These are phyloP conservation scores for Populus hybrid DNA, from an alignment of 441 rosid species.

Conservation along the genomic window DNA sequence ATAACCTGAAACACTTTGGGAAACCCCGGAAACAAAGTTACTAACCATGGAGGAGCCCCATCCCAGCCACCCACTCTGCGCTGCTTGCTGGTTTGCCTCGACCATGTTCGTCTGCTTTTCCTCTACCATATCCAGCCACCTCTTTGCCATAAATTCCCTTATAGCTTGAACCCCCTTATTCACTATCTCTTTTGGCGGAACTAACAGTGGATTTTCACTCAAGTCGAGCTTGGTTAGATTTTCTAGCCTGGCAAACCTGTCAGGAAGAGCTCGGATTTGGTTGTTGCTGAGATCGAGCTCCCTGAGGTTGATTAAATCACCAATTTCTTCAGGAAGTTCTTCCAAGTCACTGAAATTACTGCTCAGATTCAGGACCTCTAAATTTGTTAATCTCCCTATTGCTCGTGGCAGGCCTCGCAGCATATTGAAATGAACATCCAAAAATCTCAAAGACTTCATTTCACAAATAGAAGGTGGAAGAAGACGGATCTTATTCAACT, in stretches of 20 bases:
- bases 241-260: slow-evolving; percentile 67
- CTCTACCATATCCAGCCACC: slow-evolving; percentile 51
- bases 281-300: slow-evolving; percentile 91
- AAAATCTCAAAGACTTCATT: slow-evolving; percentile 55
- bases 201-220: slow-evolving; percentile 66
- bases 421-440: slow-evolving; percentile 81
- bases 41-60: slow-evolving; percentile 61
- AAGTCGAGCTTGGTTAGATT: slow-evolving; percentile 55
- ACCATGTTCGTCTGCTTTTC: slow-evolving; percentile 41
- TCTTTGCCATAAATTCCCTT: slow-evolving; percentile 58
- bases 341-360: slow-evolving; percentile 72
- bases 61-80: slow-evolving; percentile 54
- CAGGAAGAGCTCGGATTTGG: slow-evolving; percentile 72
- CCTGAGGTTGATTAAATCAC: slow-evolving; percentile 61
- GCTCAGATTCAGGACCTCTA: slow-evolving; percentile 68
- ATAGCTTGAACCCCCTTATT: slow-evolving; percentile 63
- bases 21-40: slow-evolving; percentile 42
- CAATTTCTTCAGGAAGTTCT: slow-evolving; percentile 68
- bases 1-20: slow-evolving; percentile 42
- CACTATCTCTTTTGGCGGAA: slow-evolving; percentile 62
- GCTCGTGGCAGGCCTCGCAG: slow-evolving; percentile 61
- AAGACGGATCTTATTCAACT: slow-evolving; percentile 70
- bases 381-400: slow-evolving; percentile 61
- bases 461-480: slow-evolving; percentile 64
- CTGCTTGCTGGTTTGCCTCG: slow-evolving; percentile 35